Conservation (phyloP, 176 grass and related monocot species). For the sorghum (Sorghum bicolor) region DNA sequence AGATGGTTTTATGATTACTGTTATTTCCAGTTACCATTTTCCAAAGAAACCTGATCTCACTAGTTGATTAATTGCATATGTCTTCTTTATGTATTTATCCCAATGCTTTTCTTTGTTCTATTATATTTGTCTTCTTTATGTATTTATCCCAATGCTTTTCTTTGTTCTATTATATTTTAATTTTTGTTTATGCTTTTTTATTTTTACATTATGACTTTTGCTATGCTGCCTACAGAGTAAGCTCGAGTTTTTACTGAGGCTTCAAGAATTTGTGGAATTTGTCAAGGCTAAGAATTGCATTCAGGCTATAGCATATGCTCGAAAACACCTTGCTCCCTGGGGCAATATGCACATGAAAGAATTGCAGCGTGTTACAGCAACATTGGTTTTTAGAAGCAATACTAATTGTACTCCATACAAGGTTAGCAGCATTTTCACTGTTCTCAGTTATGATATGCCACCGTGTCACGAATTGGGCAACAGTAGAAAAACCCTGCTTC, state of each 20-base stretch:
- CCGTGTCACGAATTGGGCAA: background rate
- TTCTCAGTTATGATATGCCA: slow-evolving; percentile 11
- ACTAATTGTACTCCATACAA: slow-evolving; percentile 79
- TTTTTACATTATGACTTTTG: background rate
- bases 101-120: background rate
- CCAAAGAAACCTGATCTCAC: slow-evolving; percentile 5
- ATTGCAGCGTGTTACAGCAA: slow-evolving; percentile 75
- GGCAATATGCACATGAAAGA: slow-evolving; percentile 77
- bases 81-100: background rate
- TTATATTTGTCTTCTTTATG: background rate
- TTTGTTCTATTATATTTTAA: background rate
- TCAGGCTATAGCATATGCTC: slow-evolving; percentile 79
- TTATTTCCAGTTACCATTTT: slow-evolving; percentile 22
- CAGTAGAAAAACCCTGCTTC: background rate
- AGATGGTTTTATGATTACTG: background rate
- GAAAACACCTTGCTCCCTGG: slow-evolving; percentile 95
- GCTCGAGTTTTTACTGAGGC: slow-evolving; percentile 87
- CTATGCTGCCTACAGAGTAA: slow-evolving; percentile 74
- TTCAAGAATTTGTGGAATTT: slow-evolving; percentile 98
- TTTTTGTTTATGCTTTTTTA: background rate
- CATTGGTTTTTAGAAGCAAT: slow-evolving; percentile 76
- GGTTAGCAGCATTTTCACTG: slow-evolving; percentile 39
- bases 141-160: background rate
- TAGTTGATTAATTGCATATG: background rate
- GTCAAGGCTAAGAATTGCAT: slow-evolving; percentile 69